phyloP scores from a whole-genome alignment of 2,329 filamentous ascomycete species.

The Trichoderma breve region DNA sequence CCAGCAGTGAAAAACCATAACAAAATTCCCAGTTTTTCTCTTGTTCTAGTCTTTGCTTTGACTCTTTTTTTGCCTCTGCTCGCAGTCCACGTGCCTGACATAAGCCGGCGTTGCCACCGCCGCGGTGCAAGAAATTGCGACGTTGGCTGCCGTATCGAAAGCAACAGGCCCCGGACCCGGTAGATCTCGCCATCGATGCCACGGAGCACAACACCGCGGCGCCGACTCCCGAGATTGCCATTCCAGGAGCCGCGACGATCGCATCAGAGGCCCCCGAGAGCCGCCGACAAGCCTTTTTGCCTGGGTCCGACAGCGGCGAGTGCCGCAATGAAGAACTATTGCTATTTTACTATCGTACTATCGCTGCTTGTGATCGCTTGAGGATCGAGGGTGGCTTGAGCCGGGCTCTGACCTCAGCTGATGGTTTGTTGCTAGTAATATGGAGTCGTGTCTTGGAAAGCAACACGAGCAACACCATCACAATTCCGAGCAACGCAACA shows the following conservation, averaged over 20 bases:
- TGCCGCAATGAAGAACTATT: neutral
- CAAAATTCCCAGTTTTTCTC: neutral
- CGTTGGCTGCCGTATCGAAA: neutral
- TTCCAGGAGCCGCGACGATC: constrained; percentile 12
- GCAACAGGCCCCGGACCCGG: neutral
- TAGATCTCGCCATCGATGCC: constrained; percentile 14
- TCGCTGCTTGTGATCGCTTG: neutral
- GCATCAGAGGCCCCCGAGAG: neutral
- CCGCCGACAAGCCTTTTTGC: neutral
- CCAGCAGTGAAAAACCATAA: neutral
- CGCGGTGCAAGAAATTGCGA: neutral
- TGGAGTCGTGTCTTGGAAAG: neutral
- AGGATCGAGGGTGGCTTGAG: neutral
- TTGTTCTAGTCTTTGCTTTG: neutral
- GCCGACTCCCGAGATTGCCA: constrained; percentile 11
- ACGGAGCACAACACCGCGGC: constrained; percentile 17
- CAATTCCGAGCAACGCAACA: neutral
- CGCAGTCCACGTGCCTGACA: constrained; percentile 12
- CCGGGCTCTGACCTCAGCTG: constrained; percentile 17
- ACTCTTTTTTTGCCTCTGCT: neutral
- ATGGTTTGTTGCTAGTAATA: neutral
- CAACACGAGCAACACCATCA: neutral
- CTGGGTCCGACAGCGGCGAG: neutral
- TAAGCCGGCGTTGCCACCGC: neutral
- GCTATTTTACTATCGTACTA: neutral